phyloP scores from a whole-genome alignment of 2,329 filamentous ascomycete genomes.

The Penicillium sp. region DNA sequence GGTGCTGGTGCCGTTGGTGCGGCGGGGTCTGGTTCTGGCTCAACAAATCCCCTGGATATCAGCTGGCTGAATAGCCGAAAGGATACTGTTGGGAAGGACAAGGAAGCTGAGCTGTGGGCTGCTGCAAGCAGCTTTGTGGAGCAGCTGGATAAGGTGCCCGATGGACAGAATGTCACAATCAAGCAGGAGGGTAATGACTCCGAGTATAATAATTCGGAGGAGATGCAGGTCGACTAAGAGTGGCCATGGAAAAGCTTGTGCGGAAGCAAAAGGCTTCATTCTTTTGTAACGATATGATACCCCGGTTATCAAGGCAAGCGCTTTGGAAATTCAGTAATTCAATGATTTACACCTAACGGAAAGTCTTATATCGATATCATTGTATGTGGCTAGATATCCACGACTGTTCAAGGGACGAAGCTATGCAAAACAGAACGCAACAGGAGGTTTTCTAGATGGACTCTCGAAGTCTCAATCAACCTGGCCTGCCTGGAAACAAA shows the following conservation, averaged over 20 bases:
- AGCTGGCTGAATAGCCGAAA: constrained; percentile 88
- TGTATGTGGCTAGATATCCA: constrained; percentile 4
- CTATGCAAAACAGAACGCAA: constrained; percentile 20
- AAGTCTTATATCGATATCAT: not conserved
- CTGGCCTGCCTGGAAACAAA: constrained; percentile 8
- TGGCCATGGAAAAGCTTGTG: constrained; percentile 44
- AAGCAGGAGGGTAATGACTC: constrained; percentile 21
- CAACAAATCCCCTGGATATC: constrained; percentile 70
- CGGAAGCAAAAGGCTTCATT: not conserved
- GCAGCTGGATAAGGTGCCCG: constrained; percentile 28
- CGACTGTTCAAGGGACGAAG: constrained; percentile 17
- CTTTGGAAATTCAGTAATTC: not conserved
- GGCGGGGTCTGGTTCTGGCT: constrained; percentile 22
- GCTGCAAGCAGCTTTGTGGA: constrained; percentile 60
- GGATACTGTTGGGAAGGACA: constrained; percentile 76
- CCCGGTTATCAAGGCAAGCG: not conserved
- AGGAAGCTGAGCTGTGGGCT: constrained; percentile 78
- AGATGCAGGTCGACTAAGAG: constrained; percentile 44
- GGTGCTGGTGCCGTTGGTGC: constrained; percentile 30
- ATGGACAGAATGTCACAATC: constrained; percentile 1
- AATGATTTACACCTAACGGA: not conserved
- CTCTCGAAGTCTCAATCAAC: constrained; percentile 8
- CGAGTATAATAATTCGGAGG: constrained; percentile 28
- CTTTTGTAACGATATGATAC: constrained; percentile 6
- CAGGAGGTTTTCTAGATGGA: constrained; percentile 10